Conservation (phyloP, 2,329 filamentous ascomycete genomes). For the Penicillium sp. region DNA sequence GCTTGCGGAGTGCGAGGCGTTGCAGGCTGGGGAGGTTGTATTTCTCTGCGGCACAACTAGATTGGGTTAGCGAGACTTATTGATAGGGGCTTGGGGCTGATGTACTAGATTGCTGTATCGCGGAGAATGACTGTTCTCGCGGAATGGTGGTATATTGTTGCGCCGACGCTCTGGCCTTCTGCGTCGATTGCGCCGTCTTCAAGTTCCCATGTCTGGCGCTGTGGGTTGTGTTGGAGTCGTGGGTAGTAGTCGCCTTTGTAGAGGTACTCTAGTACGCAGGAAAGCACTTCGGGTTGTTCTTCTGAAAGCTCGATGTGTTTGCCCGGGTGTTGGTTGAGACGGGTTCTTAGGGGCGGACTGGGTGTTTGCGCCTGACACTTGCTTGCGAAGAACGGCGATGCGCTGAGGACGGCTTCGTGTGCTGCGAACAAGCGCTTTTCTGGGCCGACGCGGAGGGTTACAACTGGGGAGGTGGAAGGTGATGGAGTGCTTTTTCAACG, state of each 20-base stretch:
- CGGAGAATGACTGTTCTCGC: constrained; percentile 70
- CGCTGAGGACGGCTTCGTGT: constrained; percentile 78
- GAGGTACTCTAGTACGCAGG: constrained; percentile 82
- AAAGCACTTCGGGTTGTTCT: constrained; percentile 88
- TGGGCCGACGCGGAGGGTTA: constrained; percentile 76
- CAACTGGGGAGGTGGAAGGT: constrained; percentile 62
- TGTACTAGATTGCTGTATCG: constrained; percentile 80
- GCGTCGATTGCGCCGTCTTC: constrained; percentile 55
- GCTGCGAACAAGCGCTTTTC: constrained; percentile 87
- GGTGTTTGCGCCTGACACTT: constrained; percentile 56
- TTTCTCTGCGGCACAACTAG: constrained; percentile 72
- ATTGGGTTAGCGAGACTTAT: background rate
- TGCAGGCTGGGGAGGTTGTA: constrained; percentile 84
- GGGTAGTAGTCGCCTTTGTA: constrained; percentile 95
- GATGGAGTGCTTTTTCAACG: constrained; percentile 51
- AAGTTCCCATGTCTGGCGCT: constrained; percentile 76
- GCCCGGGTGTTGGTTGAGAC: constrained; percentile 33
- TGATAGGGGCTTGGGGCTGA: constrained; percentile 9
- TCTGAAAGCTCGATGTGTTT: constrained; percentile 78
- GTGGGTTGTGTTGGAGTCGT: constrained; percentile 77
- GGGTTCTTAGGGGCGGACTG: constrained; percentile 19
- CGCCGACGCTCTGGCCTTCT: constrained; percentile 52
- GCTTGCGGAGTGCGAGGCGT: constrained; percentile 79
- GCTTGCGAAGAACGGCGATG: constrained; percentile 74
- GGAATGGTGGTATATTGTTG: constrained; percentile 67